Evolutionary conservation across 352 stramenopile species (phyloP).

Genomic region (Globisporangium orthogonon): DNA sequence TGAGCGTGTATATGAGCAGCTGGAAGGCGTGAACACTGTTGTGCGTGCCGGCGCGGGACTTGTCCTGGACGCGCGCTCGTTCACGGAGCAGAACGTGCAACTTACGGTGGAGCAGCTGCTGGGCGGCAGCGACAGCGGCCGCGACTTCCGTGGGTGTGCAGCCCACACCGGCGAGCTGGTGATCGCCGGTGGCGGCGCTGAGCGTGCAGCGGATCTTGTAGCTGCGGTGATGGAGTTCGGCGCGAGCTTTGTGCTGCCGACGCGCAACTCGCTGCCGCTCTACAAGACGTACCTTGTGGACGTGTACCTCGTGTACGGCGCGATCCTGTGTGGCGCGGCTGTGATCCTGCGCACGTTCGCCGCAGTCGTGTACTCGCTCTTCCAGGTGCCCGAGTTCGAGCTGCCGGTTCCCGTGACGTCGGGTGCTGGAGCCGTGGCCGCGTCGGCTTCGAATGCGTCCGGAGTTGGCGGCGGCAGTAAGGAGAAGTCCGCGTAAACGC

Average conservation of each 20-base stretch:
- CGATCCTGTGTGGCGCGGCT: constrained; percentile 75
- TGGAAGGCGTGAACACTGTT: constrained; percentile 58
- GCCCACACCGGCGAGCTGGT: constrained; percentile 51
- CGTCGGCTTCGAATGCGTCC: neutral
- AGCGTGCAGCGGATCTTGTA: constrained; percentile 49
- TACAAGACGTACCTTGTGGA: constrained; percentile 85
- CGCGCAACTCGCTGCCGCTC: constrained; percentile 53
- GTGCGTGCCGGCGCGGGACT: constrained; percentile 47
- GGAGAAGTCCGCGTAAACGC: too few species aligned
- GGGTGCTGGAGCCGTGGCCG: too few species aligned
- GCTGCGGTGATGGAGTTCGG: constrained; percentile 51
- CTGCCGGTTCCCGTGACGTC: neutral
- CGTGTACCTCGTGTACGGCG: constrained; percentile 80
- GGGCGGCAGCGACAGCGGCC: constrained; percentile 15
- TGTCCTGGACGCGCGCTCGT: constrained; percentile 24
- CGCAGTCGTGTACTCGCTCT: constrained; percentile 54
- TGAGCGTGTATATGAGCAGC: constrained; percentile 13
- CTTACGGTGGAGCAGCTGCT: constrained; percentile 33
- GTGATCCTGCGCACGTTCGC: constrained; percentile 80
- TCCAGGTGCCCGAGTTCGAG: constrained; percentile 28
- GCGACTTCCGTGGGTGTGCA: constrained; percentile 29
- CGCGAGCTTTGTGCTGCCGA: constrained; percentile 37
- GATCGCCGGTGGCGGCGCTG: constrained; percentile 42
- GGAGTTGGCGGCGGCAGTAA: neutral
- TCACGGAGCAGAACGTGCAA: constrained; percentile 29